Base-by-base conservation (phyloP, 1,139 yeast genomes). In the Suhomyces choctaworum region DNA sequence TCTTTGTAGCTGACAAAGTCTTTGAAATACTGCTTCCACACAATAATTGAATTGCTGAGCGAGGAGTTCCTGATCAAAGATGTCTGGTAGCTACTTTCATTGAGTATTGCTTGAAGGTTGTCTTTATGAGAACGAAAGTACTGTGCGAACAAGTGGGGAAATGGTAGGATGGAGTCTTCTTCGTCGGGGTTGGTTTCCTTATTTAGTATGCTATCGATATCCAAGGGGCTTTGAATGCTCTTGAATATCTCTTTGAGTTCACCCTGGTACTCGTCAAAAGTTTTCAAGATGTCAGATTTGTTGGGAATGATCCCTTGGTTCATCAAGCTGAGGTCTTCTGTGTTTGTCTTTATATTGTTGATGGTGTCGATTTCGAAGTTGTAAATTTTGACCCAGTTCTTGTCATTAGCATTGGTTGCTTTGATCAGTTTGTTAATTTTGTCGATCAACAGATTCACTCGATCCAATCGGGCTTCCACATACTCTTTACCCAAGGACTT, bases 301-400 rank as follows among this genome's bases (percentile, higher is more conserved):
- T 44, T 35, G 21, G 41, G 37, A 14, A 46, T 36, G n/a, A 43
- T 27, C 10, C 54, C 54, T 16, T 45, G 42, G 10, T 40, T 41
- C 29, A 42, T 29, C 43, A 62, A 43, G 9, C 60, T 51, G 20
- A 55, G 41, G 37, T 60, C 60, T 43, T 69, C 75, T n/a, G 63
- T 56, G 35, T 58, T 60, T 34, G 56, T 54, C 40, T 55, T 60
- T 26, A 69, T 56, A 27, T 50, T 51, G 28, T 60, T 54, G 23
- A 70, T 62, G 19, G 65, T 54, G 27, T 62, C 66, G n/a, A 60
- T 47, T 44, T 67, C 73, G 37, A 54, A 59, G 23, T 48, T 50
- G 44, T 52, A 64, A 7, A 64, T 52, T 31, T 59, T 56, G 16
- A 50, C 44, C 76, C 76, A 70, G 22, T 52, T 50, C 31, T 54